Conservation (phyloP, 805 yeast species). For the Yamadazyma nakazawae region DNA sequence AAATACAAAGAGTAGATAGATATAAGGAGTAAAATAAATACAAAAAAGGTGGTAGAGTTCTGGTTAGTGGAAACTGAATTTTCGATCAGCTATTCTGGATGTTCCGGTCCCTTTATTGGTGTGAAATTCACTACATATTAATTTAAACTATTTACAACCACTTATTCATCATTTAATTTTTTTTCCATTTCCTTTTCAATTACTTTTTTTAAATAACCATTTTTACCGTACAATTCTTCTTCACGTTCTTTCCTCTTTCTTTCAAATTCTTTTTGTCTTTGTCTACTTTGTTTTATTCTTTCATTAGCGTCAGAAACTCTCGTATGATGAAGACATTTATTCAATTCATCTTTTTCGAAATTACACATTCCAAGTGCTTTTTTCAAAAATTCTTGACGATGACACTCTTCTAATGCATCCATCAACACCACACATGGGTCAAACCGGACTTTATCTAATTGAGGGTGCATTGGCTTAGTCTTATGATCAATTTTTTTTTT, state of each 20-base stretch:
- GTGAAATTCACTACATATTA: too few species aligned
- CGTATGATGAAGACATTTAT: constrained; percentile 76
- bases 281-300: constrained; percentile 50
- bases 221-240: constrained; percentile 81
- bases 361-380: constrained; percentile 83
- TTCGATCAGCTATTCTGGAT: too few species aligned
- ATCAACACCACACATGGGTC: constrained; percentile 73
- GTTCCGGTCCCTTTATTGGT: too few species aligned
- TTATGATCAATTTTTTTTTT: background rate
- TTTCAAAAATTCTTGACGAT: constrained; percentile 60
- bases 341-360: constrained; percentile 73
- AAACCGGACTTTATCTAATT: constrained; percentile 41
- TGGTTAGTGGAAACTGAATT: too few species aligned
- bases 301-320: constrained; percentile 61
- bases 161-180: background rate
- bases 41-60: too few species aligned
- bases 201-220: constrained; percentile 63
- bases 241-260: constrained; percentile 57
- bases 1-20: too few species aligned
- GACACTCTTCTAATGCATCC: constrained; percentile 88
- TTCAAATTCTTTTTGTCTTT: constrained; percentile 53
- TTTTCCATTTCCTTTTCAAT: constrained; percentile 38
- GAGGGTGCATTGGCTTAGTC: constrained; percentile 38
- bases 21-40: too few species aligned
- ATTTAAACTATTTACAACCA: background rate